phyloP scores from a whole-genome alignment of 352 stramenopile genomes.

The Halophytophthora batemanensis region DNA sequence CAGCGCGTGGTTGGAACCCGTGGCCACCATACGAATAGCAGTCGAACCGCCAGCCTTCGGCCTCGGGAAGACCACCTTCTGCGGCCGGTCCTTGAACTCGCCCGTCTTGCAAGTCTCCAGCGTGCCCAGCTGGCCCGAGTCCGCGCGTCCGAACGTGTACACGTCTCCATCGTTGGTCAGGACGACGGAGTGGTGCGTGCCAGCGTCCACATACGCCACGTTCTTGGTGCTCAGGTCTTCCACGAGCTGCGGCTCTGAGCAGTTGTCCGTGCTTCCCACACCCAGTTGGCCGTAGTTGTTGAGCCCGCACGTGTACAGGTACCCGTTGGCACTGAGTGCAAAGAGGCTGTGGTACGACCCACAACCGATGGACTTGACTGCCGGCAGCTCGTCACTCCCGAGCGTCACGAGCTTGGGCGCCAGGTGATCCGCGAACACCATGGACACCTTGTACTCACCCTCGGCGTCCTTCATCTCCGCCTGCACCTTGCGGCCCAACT shows the following conservation, averaged over 20 bases:
- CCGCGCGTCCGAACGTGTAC: conserved; percentile 91
- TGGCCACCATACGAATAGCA: conserved; percentile 48
- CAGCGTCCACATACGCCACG: conserved; percentile 77
- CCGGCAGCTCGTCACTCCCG: conserved; percentile 40
- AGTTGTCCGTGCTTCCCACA: conserved; percentile 85
- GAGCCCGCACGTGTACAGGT: conserved; percentile 91
- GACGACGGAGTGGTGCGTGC: conserved; percentile 91
- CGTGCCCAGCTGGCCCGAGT: conserved; percentile 93
- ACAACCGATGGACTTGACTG: conserved; percentile 82
- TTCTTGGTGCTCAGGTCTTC: conserved; percentile 66
- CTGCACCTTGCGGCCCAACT: conserved; percentile 69
- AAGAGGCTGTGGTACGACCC: conserved; percentile 89
- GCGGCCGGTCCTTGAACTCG: conserved; percentile 77
- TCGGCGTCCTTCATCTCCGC: conserved; percentile 62
- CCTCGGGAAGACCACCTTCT: conserved; percentile 55
- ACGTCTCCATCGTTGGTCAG: conserved; percentile 86
- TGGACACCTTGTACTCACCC: conserved; percentile 68
- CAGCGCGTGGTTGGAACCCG: conserved; percentile 88
- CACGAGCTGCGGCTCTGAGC: conserved; percentile 65
- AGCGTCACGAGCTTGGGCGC: conserved; percentile 67
- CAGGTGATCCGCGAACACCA: conserved; percentile 82
- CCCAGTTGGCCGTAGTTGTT: conserved; percentile 98
- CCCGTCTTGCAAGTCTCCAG: conserved; percentile 69
- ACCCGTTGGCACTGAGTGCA: conserved; percentile 50
- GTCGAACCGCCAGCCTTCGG: conserved; percentile 24